These are phyloP conservation scores for Salix viminalis DNA, from an alignment of 345 rosid genomes.

Conservation along the genomic window DNA sequence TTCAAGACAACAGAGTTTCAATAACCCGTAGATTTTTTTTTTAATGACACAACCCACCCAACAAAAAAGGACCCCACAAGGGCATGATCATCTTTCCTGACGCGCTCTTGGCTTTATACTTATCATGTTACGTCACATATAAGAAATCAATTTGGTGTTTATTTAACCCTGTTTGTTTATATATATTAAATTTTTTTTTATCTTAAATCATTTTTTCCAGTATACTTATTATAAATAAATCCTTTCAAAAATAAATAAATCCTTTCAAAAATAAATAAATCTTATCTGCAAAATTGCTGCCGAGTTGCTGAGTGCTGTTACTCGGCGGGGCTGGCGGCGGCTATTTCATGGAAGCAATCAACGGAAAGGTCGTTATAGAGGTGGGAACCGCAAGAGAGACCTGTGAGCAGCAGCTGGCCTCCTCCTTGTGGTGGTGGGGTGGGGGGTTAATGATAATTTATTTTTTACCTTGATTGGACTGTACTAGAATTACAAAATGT, in stretches of 20 bases:
- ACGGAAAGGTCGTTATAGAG: background rate
- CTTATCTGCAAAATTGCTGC: slow-evolving; percentile 1
- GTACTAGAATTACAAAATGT: background rate
- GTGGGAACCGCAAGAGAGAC: background rate
- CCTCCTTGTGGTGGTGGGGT: background rate
- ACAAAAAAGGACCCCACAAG: background rate
- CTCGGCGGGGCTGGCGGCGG: slow-evolving; percentile 5
- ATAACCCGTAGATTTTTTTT: background rate
- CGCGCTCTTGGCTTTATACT: background rate
- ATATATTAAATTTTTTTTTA: too few species aligned
- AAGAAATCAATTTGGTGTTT: background rate
- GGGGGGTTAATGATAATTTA: too few species aligned
- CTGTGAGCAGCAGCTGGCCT: background rate
- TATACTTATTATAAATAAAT: too few species aligned
- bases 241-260: too few species aligned
- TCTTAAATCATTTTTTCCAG: too few species aligned
- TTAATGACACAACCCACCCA: background rate
- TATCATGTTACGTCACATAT: background rate
- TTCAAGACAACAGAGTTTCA: background rate
- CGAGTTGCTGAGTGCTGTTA: background rate
- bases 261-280: too few species aligned
- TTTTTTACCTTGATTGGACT: background rate
- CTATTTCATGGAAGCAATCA: background rate
- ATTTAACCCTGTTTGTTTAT: too few species aligned
- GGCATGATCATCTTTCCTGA: slow-evolving; percentile 10